A percentile compares a stretch with the other conserved stretches of the same genome.
Evolutionary conservation across 2,329 filamentous ascomycete species (phyloP).

Genomic region (Chaetomium olivaceum): DNA sequence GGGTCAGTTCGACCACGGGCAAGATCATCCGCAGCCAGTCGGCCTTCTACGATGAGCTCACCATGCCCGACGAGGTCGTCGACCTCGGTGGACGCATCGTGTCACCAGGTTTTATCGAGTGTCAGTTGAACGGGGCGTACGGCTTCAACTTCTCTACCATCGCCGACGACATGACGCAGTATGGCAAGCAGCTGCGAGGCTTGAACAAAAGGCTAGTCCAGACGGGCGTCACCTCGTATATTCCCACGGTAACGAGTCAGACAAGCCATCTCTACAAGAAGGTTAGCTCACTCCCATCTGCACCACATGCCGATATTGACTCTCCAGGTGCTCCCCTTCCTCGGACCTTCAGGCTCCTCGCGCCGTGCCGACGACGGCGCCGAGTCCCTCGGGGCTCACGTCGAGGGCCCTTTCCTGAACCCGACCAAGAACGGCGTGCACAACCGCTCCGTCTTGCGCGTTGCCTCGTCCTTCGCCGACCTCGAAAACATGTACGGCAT

Average conservation of each 20-base stretch:
- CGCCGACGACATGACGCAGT: slow-evolving; percentile 66
- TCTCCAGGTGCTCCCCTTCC: slow-evolving; percentile 66
- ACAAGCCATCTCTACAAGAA: slow-evolving; percentile 78
- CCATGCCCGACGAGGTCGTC: slow-evolving; percentile 71
- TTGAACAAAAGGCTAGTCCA: slow-evolving; percentile 71
- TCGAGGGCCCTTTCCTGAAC: slow-evolving; percentile 86
- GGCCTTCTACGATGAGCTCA: slow-evolving; percentile 66
- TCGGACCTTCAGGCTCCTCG: slow-evolving; percentile 67
- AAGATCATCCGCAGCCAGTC: slow-evolving; percentile 75
- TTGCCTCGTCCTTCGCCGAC: slow-evolving; percentile 64
- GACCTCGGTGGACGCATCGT: slow-evolving; percentile 82
- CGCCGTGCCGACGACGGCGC: slow-evolving; percentile 68
- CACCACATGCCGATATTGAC: background rate
- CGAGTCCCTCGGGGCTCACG: slow-evolving; percentile 86
- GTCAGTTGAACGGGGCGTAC: slow-evolving; percentile 88
- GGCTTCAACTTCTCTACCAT: slow-evolving; percentile 89
- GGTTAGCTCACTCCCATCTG: slow-evolving; percentile 47
- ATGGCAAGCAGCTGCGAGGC: slow-evolving; percentile 69
- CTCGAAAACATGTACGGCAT: slow-evolving; percentile 71
- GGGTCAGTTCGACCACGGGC: slow-evolving; percentile 79
- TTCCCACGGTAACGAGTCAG: slow-evolving; percentile 84
- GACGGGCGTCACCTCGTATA: slow-evolving; percentile 84
- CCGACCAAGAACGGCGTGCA: slow-evolving; percentile 86
- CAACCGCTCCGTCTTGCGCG: slow-evolving; percentile 68
- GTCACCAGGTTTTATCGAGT: slow-evolving; percentile 84